Percentiles rank a stretch among this genome's conserved stretches.
Evolutionary conservation across 2,329 filamentous ascomycete genomes (phyloP).

Genomic region (Zasmidium citrigriseum): DNA sequence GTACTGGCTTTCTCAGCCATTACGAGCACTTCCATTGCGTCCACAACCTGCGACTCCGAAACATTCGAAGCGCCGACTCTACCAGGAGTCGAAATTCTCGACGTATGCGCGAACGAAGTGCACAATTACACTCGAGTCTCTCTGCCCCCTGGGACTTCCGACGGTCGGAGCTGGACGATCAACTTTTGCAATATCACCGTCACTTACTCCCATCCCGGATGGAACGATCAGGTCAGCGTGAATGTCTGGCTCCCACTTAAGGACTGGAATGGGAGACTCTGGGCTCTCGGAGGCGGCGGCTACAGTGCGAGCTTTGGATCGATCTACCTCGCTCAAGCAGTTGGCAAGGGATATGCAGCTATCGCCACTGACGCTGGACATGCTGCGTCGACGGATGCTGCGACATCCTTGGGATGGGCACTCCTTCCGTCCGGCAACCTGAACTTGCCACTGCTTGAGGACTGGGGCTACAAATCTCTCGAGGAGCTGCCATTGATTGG

Average conservation of each 20-base stretch:
- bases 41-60: not conserved
- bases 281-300: constrained; percentile 42
- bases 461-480: constrained; percentile 31
- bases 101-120: not conserved
- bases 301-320: constrained; percentile 18
- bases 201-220: constrained; percentile 39
- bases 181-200: constrained; percentile 39
- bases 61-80: not conserved
- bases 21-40: too few species aligned
- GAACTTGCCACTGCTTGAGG: constrained; percentile 31
- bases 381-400: not conserved
- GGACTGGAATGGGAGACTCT: constrained; percentile 37
- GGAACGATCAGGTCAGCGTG: constrained; percentile 35
- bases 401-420: constrained; percentile 18
- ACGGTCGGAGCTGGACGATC: not conserved
- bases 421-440: constrained; percentile 23
- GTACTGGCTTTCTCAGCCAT: too few species aligned
- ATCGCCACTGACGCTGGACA: constrained; percentile 30
- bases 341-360: constrained; percentile 26
- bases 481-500: constrained; percentile 35
- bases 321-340: constrained; percentile 10
- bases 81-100: not conserved
- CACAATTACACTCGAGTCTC: not conserved
- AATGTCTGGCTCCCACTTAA: constrained; percentile 35
- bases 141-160: not conserved